phyloP scores from a whole-genome alignment of 208 protist genomes.

The Trichomonas vaginalis region DNA sequence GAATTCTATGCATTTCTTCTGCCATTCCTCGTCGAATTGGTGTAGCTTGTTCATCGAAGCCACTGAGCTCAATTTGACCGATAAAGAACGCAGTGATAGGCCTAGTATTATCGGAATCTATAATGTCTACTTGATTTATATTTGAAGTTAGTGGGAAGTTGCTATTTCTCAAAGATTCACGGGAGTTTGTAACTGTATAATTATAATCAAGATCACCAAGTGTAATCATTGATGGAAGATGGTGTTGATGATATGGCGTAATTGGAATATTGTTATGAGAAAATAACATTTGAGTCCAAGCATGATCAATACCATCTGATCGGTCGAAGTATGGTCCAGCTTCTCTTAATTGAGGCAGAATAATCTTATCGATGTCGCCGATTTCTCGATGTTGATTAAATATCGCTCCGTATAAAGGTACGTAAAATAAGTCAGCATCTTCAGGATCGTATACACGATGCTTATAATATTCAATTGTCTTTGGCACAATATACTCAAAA shows the following conservation, averaged over 20 bases:
- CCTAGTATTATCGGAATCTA: not conserved
- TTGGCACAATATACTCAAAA: not conserved
- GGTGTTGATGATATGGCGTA: not conserved
- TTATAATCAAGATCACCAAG: too few species aligned
- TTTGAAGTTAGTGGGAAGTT: too few species aligned
- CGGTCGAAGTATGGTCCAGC: not conserved
- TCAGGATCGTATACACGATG: not conserved
- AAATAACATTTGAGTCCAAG: not conserved
- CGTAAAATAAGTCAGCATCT: not conserved
- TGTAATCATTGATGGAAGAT: not conserved
- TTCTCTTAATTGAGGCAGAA: too few species aligned
- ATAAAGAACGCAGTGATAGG: not conserved
- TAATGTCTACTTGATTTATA: too few species aligned
- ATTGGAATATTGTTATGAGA: not conserved
- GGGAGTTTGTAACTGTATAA: too few species aligned
- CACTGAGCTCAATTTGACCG: not conserved
- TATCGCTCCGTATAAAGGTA: not conserved
- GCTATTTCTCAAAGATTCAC: too few species aligned
- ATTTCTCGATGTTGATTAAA: not conserved
- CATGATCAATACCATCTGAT: not conserved
- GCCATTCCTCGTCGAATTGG: not conserved
- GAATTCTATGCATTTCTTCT: not conserved
- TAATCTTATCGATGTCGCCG: not conserved
- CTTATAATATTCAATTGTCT: not conserved
- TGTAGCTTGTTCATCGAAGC: not conserved